Evolutionary conservation across 1,284 basidiomycete species (phyloP).

Genomic region (Phylloporus gajari): DNA sequence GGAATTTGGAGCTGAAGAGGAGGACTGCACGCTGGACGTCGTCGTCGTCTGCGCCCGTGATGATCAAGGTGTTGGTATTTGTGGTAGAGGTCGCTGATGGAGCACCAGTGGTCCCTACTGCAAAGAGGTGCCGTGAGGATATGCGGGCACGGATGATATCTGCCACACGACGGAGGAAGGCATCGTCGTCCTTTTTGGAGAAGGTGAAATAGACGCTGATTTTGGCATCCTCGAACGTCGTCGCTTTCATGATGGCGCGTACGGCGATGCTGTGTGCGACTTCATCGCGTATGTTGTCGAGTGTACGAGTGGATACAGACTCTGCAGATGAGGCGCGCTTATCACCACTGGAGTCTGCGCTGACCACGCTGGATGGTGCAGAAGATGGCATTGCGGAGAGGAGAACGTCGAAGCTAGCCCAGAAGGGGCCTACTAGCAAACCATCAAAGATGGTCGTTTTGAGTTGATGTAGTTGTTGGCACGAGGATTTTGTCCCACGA

Average conservation of each 20-base stretch:
- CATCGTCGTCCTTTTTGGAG: conserved; percentile 61
- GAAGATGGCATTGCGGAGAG: conserved; percentile 32
- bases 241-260: conserved; percentile 61
- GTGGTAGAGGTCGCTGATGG: conserved; percentile 34
- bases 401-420: too few species aligned
- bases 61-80: conserved; percentile 57
- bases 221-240: conserved; percentile 59
- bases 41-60: conserved; percentile 64
- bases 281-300: conserved; percentile 70
- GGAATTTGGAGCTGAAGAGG: conserved; percentile 70
- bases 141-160: conserved; percentile 54
- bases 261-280: conserved; percentile 70
- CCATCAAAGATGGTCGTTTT: neutral
- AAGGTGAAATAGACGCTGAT: conserved; percentile 68
- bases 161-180: conserved; percentile 66
- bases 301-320: conserved; percentile 49
- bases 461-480: too few species aligned
- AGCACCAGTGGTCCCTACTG: conserved; percentile 59
- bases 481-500: neutral
- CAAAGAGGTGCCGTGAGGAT: conserved; percentile 63
- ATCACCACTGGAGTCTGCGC: conserved; percentile 2
- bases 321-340: neutral
- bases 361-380: conserved; percentile 38
- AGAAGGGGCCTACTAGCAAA: too few species aligned
- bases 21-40: conserved; percentile 71